phyloP scores from a whole-genome alignment of 768 basidiomycete species.

The Trametes punicea region DNA sequence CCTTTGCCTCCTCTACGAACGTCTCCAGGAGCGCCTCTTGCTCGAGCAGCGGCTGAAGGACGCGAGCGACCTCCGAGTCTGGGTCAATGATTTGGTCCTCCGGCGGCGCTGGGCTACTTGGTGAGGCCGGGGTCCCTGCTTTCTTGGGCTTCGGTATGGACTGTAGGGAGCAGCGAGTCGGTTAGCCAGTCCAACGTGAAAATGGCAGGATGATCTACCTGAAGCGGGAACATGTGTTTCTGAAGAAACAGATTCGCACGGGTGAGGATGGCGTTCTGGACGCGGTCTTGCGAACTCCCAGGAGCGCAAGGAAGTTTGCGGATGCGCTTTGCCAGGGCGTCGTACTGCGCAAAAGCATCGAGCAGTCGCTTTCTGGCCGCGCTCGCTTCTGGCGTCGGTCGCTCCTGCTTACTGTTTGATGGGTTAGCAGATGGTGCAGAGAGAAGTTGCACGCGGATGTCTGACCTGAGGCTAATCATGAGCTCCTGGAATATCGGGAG shows the following conservation, averaged over 20 bases:
- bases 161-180: conserved; percentile 24
- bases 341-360: conserved; percentile 85
- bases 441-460: not conserved
- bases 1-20: conserved; percentile 88
- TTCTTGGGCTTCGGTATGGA: conserved; percentile 49
- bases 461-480: conserved; percentile 62
- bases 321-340: conserved; percentile 83
- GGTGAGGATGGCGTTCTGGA: conserved; percentile 78
- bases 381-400: conserved; percentile 64
- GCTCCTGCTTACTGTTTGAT: conserved; percentile 38
- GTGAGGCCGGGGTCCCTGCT: conserved; percentile 10
- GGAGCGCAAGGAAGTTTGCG: conserved; percentile 62
- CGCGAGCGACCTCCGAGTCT: conserved; percentile 66
- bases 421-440: conserved; percentile 29
- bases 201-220: conserved; percentile 39
- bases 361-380: conserved; percentile 76
- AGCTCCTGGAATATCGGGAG: conserved; percentile 90
- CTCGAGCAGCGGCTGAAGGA: conserved; percentile 85
- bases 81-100: conserved; percentile 43
- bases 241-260: conserved; percentile 80
- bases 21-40: conserved; percentile 90
- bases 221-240: conserved; percentile 86
- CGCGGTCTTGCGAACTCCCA: conserved; percentile 74
- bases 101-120: conserved; percentile 22
- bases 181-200: not conserved